phyloP scores from a whole-genome alignment of 345 rosid species.

The Garcia nutans region DNA sequence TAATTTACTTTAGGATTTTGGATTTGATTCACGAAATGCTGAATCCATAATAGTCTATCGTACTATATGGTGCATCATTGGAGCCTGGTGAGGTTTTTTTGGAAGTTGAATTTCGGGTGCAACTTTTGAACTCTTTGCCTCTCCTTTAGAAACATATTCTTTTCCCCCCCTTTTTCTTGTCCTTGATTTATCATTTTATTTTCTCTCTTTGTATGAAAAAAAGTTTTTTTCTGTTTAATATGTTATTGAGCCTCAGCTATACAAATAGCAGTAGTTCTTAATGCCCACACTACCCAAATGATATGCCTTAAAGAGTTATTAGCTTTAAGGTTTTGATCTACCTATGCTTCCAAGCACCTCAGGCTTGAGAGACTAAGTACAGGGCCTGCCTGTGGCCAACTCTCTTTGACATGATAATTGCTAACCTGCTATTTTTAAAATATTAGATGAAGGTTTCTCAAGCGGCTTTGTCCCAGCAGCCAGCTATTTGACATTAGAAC shows the following conservation, averaged over 20 bases:
- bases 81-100: constrained; percentile 13
- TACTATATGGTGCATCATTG: constrained; percentile 11
- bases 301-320: neutral
- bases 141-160: neutral
- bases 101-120: constrained; percentile 9
- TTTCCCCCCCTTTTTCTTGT: neutral
- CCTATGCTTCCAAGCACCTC: neutral
- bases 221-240: neutral
- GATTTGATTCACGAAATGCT: constrained; percentile 13
- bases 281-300: neutral
- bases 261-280: neutral
- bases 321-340: neutral
- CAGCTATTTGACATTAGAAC: neutral
- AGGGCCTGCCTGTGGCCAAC: neutral
- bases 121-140: constrained; percentile 1
- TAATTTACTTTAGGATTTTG: constrained; percentile 17
- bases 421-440: neutral
- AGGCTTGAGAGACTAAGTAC: neutral
- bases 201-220: neutral
- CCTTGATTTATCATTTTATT: neutral
- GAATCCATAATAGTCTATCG: neutral
- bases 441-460: neutral
- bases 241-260: neutral
- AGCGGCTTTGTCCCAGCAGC: constrained; percentile 7
- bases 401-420: neutral